Evolutionary conservation across 805 yeast genomes (phyloP), one percentile per base, ranked within the genome.

Genomic region (Clavispora santaluciae): DNA sequence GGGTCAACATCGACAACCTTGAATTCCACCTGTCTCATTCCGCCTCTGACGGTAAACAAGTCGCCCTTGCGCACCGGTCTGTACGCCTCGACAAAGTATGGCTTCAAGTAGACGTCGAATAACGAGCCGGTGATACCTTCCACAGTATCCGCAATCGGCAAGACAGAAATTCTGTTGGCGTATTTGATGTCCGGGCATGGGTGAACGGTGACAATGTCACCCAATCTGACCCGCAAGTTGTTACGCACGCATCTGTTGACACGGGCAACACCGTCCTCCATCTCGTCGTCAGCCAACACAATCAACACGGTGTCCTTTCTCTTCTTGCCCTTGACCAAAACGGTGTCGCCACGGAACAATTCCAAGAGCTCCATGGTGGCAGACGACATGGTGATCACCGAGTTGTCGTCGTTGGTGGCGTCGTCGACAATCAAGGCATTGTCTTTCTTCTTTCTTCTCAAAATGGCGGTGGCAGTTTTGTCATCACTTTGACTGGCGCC

Each of bases 1-100:
- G 99, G 99, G 61, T 93, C 99, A 44, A 93, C 95, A 50, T 93
- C 99, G 35, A 91, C 97, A 36, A 93, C 96, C 67, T 93, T 95
- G 72, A 93, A 93, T 66, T 93, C 99, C 33, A 93, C 99, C 63
- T 91, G 98, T 70, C 99, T 83, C 99, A 93, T 93, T 63, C 97
- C 96, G 59, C 99, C 99, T 64, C 99, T 81, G 20, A 88, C 98
- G 36, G 91, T 81, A 68, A 93, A 93, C 56, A 86, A 86, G 61
- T 93, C 99, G 50, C 97, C 97, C 63, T 90, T 91, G 68, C 97
- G 85, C 29, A 93, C 96, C 4, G 99, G 99, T 69, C 99, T 83
- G 70, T 93, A 93, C 42, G 99, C 97, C 70, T 93, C 99, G 34
- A 93, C 97, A 62, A 93, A 93, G 72, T 93, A 93, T 30, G 99